Percentiles rank a stretch among this genome's conserved stretches.
Conservation (phyloP, 306 rosid genomes). For the Trifolium repens region DNA sequence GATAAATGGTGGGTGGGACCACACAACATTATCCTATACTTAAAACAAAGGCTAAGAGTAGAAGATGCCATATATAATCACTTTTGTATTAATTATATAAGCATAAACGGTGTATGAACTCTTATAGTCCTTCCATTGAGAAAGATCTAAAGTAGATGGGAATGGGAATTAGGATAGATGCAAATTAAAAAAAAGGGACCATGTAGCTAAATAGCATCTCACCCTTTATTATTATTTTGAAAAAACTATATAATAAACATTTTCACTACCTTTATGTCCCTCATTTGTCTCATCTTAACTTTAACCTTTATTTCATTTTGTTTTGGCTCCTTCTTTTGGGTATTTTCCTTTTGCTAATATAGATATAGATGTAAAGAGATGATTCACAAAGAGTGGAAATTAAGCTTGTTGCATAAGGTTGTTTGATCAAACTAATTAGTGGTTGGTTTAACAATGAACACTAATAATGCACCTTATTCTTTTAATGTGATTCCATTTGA, state of each 20-base stretch:
- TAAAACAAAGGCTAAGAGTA: slow-evolving; percentile 24
- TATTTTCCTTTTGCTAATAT: slow-evolving; percentile 36
- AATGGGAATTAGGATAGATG: slow-evolving; percentile 55
- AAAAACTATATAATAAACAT: slow-evolving; percentile 17
- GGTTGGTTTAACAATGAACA: slow-evolving; percentile 18
- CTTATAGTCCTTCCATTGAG: slow-evolving; percentile 40
- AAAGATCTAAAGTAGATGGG: slow-evolving; percentile 31
- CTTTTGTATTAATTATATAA: slow-evolving; percentile 1
- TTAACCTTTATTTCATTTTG: slow-evolving; percentile 27
- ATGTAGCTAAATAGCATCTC: slow-evolving; percentile 39
- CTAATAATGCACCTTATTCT: slow-evolving; percentile 25
- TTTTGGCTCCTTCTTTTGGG: slow-evolving; percentile 39
- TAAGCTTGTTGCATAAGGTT: slow-evolving; percentile 39
- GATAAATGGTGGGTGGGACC: slow-evolving; percentile 51
- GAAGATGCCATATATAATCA: slow-evolving; percentile 46
- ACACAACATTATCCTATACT: slow-evolving; percentile 30
- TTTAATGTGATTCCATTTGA: slow-evolving; percentile 35
- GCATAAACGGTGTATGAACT: slow-evolving; percentile 37
- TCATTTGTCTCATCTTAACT: slow-evolving; percentile 40
- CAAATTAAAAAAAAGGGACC: slow-evolving; percentile 34
- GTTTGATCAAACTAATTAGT: slow-evolving; percentile 28
- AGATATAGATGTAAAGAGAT: slow-evolving; percentile 18
- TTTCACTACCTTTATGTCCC: slow-evolving; percentile 34
- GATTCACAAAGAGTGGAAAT: slow-evolving; percentile 43
- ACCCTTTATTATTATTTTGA: slow-evolving; percentile 11